Evolutionary conservation across 305 asterid genomes (phyloP).

Genomic region (Solanum aculeatissimum): DNA sequence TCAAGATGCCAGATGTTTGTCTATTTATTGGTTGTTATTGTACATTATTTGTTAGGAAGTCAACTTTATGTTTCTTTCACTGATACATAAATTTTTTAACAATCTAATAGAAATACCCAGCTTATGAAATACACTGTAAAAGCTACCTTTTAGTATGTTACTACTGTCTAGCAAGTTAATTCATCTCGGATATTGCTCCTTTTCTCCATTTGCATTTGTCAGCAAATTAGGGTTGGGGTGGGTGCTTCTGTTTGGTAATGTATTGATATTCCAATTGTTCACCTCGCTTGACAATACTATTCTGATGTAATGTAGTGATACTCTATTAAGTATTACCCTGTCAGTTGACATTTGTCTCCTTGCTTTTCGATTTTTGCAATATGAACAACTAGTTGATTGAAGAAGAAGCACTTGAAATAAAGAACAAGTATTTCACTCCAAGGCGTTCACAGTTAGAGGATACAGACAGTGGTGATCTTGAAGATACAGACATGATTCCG

Average conservation of each 20-base stretch:
- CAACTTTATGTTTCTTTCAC: background rate
- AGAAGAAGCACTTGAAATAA: conserved; percentile 82
- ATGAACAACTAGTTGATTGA: conserved; percentile 48
- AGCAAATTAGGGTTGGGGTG: background rate
- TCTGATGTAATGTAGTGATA: background rate
- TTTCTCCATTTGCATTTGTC: background rate
- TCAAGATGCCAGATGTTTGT: background rate
- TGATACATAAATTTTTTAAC: background rate
- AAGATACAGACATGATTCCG: conserved; percentile 89
- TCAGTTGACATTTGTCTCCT: background rate
- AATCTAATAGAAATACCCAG: background rate
- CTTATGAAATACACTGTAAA: background rate
- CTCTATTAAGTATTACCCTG: background rate
- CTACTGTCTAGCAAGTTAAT: background rate
- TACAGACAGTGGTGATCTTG: conserved; percentile 66
- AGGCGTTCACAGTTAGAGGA: conserved; percentile 93
- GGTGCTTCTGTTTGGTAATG: background rate
- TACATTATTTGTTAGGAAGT: background rate
- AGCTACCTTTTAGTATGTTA: background rate
- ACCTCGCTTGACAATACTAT: background rate
- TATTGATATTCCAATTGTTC: background rate
- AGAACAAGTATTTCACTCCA: conserved; percentile 74
- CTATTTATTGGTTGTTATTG: background rate
- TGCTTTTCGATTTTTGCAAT: background rate
- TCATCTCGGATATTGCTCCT: background rate